These are phyloP conservation scores for Daldinia concentrica DNA, from an alignment of 495 filamentous ascomycete species.

Conservation along the genomic window DNA sequence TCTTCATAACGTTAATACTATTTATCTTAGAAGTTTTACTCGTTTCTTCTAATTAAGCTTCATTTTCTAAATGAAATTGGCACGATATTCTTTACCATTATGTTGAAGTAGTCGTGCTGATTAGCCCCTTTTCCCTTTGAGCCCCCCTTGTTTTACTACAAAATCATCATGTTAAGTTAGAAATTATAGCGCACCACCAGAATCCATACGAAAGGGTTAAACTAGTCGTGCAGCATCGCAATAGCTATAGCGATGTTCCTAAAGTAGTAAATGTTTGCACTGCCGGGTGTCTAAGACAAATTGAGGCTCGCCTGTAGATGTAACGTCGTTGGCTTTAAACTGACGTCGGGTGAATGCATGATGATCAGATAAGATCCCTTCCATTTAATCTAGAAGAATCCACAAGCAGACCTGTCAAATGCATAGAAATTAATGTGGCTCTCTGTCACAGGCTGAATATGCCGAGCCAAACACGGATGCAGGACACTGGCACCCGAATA, in stretches of 20 bases:
- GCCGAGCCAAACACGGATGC: background rate
- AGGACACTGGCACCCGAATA: slow-evolving; percentile 6
- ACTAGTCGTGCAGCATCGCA: background rate
- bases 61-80: background rate
- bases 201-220: background rate
- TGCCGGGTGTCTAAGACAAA: slow-evolving; percentile 24
- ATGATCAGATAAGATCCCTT: slow-evolving; percentile 22
- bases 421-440: background rate
- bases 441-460: slow-evolving; percentile 26
- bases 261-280: background rate
- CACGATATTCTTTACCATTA: background rate
- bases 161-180: background rate
- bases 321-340: slow-evolving; percentile 31
- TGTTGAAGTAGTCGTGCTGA: background rate
- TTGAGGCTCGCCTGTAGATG: slow-evolving; percentile 36
- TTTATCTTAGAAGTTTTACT: background rate
- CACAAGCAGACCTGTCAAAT: background rate
- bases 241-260: background rate
- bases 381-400: slow-evolving; percentile 3
- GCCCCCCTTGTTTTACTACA: background rate
- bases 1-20: background rate
- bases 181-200: background rate
- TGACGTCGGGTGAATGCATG: slow-evolving; percentile 27
- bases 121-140: background rate
- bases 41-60: background rate